A percentile compares a stretch with the other conserved stretches of the same genome.
phyloP scores from a whole-genome alignment of 306 rosid genomes.

The Citrullus amarus region DNA sequence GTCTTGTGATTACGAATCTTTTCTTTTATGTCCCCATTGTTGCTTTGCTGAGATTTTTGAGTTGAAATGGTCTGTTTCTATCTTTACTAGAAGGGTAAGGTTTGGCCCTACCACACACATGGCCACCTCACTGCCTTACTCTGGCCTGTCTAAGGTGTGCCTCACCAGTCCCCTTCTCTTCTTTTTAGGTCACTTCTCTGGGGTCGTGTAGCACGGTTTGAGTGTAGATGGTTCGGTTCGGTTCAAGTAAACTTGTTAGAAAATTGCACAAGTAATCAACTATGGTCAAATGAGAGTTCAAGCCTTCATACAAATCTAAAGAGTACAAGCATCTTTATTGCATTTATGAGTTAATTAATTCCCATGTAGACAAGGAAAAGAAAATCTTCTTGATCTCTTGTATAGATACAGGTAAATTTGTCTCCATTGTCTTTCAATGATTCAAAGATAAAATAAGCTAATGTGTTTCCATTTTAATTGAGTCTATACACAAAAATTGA shows the following conservation, averaged over 20 bases:
- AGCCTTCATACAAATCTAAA: too few species aligned
- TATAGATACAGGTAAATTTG: neutral
- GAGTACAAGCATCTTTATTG: neutral
- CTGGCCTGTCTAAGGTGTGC: neutral
- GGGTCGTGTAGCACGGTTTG: neutral
- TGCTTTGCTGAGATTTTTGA: neutral
- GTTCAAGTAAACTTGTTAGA: too few species aligned
- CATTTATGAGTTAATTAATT: neutral
- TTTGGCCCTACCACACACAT: neutral
- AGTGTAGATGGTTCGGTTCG: neutral
- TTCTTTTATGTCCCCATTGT: neutral
- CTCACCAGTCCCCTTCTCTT: neutral
- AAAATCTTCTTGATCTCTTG: neutral
- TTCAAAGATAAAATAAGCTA: neutral
- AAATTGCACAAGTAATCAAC: too few species aligned
- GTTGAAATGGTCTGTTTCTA: neutral
- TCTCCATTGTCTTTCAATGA: neutral
- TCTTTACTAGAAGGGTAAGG: neutral
- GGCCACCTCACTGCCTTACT: neutral
- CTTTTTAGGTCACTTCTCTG: neutral
- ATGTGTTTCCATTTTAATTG: neutral
- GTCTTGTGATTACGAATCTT: constrained; percentile 2
- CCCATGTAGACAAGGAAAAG: neutral
- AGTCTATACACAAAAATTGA: neutral
- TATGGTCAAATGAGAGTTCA: too few species aligned